phyloP scores from a whole-genome alignment of 805 yeast genomes.

The Wickerhamiella parazyma region DNA sequence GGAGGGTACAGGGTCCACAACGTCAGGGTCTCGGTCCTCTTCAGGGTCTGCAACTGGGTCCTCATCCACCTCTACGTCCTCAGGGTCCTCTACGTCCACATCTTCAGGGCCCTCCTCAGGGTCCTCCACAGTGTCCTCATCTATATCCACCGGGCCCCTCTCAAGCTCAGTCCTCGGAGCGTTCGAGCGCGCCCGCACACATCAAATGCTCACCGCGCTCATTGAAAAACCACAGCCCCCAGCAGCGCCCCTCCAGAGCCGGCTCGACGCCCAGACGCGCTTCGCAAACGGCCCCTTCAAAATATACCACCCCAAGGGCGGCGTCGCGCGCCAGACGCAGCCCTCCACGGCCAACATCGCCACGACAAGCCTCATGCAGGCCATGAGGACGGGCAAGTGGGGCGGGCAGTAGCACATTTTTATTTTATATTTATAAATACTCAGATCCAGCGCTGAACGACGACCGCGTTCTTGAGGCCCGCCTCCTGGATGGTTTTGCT shows the following conservation, averaged over 20 bases:
- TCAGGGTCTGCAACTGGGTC: no score
- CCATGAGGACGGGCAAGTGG: constrained; percentile 12
- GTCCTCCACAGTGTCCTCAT: constrained; percentile 4
- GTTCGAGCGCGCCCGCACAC: constrained; percentile 9
- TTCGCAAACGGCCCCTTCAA: neutral
- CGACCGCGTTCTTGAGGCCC: constrained; percentile 68
- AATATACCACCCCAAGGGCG: neutral
- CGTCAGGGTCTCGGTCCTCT: no score
- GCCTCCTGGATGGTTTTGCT: constrained; percentile 53
- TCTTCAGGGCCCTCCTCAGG: constrained; percentile 7
- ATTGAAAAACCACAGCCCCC: neutral
- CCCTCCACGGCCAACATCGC: constrained; percentile 9
- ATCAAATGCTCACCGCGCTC: constrained; percentile 2
- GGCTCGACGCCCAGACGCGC: neutral
- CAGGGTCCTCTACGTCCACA: no score
- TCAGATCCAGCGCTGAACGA: constrained; percentile 37
- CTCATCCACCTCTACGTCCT: no score
- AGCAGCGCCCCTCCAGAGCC: neutral
- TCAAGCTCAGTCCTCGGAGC: constrained; percentile 9
- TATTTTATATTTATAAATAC: constrained; percentile 2
- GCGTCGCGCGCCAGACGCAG: neutral
- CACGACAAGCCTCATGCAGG: constrained; percentile 10
- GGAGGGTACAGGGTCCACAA: no score
- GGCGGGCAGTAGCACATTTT: neutral
- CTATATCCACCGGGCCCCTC: no score